Evolutionary conservation across 495 filamentous ascomycete genomes (phyloP).

Genomic region (Aspergillus avenaceus): DNA sequence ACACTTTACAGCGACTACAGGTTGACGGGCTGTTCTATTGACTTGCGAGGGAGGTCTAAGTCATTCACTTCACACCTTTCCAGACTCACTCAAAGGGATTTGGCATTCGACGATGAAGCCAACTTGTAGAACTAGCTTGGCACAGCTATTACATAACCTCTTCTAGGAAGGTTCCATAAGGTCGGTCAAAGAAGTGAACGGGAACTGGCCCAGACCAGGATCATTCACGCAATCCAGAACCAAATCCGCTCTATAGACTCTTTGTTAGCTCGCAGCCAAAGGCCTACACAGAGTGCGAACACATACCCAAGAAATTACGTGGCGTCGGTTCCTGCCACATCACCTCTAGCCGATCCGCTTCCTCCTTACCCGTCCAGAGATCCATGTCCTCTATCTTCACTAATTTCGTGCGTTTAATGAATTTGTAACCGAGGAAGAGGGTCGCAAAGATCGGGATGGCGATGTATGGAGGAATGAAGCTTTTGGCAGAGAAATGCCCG

Average conservation of each 20-base stretch:
- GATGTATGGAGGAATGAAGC: conserved; percentile 31
- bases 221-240: conserved; percentile 12
- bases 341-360: conserved; percentile 10
- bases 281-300: background rate
- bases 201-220: too few relatives aligned
- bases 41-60: too few relatives aligned
- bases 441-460: conserved; percentile 51
- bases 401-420: conserved; percentile 49
- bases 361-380: conserved; percentile 34
- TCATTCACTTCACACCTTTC: too few relatives aligned
- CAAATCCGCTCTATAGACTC: conserved; percentile 6
- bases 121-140: too few relatives aligned
- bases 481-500: conserved; percentile 28
- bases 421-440: conserved; percentile 54
- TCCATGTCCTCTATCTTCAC: conserved; percentile 48
- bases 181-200: too few relatives aligned
- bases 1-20: too few relatives aligned
- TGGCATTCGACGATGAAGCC: background rate
- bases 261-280: background rate
- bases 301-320: conserved; percentile 10
- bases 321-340: conserved; percentile 10
- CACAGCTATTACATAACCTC: too few relatives aligned
- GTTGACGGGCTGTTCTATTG: too few relatives aligned
- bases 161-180: too few relatives aligned
- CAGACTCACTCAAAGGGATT: too few relatives aligned